Base-by-base conservation (phyloP, 306 rosid genomes). In the Sesbania bispinosa region DNA sequence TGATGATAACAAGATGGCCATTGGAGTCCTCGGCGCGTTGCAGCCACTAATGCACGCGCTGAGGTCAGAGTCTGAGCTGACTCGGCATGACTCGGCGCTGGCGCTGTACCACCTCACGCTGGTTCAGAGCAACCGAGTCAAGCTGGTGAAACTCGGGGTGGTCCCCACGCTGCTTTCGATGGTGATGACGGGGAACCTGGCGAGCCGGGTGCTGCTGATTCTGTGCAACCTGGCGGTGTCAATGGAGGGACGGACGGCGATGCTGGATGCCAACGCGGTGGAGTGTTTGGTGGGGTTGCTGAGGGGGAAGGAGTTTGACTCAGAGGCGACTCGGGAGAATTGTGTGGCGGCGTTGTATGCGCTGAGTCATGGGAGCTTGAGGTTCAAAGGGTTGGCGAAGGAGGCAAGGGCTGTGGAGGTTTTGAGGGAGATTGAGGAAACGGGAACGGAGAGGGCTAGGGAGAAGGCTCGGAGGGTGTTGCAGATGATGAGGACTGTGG, bases 1-100 rank as follows among this genome's bases (percentile, higher is more conserved):
- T 8, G 97, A 95, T 36, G 97, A 89, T 1, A 95, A 91, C 84
- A 89, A 89, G 61, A 89, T 91, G 96, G 99, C 99, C 0, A 91
- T 95, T 5, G 97, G 96, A 0, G 92, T 82, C 9, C 89, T 95
- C 51, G 96, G 96, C 63, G 93, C 96, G 58, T 42, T 95, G 55
- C 86, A 89, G 63, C 96, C 96, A 0, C 55, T 95, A 0, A 82
- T 95, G 96, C 88, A 95, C 74, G 83, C 92, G 36, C 80, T 91
- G 38, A 48, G 99, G 39, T 80, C 96, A 4, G 93, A 95, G 1
- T 86, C 90, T 7, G 92, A 86, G 76, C 77, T 89, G 20, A 82
- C 96, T 32, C 82, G 86, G 36, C 85, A 91, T 48, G 99, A 95
- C 81, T 86, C 99, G 10, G 96, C 97, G 0, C 85, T 95, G 13